phyloP scores from a whole-genome alignment of 805 yeast species.

The Suhomyces kilbournensis region DNA sequence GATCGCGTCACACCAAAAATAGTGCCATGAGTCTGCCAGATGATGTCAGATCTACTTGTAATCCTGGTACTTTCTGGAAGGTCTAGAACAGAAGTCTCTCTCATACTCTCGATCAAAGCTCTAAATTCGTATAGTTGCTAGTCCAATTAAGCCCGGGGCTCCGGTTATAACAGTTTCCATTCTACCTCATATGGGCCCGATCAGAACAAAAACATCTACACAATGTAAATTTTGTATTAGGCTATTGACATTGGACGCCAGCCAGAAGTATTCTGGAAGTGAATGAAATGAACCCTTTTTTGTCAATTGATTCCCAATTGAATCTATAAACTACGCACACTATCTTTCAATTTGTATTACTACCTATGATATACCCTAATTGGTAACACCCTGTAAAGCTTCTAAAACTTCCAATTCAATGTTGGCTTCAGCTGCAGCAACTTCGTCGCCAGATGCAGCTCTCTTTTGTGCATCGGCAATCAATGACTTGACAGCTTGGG shows the following conservation, averaged over 20 bases:
- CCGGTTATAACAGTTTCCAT: neutral
- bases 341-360: neutral
- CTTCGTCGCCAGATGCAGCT: conserved; percentile 78
- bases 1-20: neutral
- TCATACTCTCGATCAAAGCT: neutral
- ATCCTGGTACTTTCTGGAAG: neutral
- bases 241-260: neutral
- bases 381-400: conserved; percentile 82
- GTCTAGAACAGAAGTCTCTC: neutral
- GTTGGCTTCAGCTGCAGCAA: conserved; percentile 89
- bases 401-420: conserved; percentile 95
- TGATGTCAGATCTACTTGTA: neutral
- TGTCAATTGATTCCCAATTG: neutral
- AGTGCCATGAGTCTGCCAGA: neutral
- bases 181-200: neutral
- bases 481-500: conserved; percentile 72
- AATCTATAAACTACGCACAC: neutral
- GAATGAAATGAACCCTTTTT: too few species aligned
- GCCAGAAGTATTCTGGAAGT: neutral
- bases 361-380: conserved; percentile 36
- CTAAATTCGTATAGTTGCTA: neutral
- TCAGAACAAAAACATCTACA: too few species aligned
- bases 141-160: neutral
- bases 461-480: conserved; percentile 94
- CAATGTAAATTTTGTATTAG: too few species aligned